These are phyloP conservation scores for Dittrichia graveolens DNA, from an alignment of 129 eudicot genomes.

Conservation along the genomic window DNA sequence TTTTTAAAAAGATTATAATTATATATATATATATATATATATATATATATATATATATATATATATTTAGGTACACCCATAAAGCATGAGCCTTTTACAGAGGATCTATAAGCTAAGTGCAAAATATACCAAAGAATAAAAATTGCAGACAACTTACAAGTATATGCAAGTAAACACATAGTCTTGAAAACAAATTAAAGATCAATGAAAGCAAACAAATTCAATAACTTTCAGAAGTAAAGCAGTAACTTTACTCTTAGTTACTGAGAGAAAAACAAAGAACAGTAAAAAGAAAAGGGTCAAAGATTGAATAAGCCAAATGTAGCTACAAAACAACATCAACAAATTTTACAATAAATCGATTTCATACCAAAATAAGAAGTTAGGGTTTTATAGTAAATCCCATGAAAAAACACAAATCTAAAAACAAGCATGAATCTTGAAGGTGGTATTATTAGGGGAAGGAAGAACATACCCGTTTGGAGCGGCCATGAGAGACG, in stretches of 20 bases:
- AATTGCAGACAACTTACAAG: neutral
- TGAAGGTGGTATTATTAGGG: neutral
- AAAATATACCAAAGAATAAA: neutral
- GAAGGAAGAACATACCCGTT: conserved; percentile 32
- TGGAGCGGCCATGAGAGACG: conserved; percentile 33
- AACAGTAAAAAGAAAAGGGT: conserved; percentile 8
- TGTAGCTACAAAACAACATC: conserved; percentile 33
- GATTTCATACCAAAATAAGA: conserved; percentile 15
- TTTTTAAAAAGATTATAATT: no score
- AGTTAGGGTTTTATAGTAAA: conserved; percentile 28
- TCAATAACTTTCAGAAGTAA: neutral
- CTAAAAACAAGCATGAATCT: neutral
- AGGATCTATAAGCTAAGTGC: neutral
- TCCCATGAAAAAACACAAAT: conserved; percentile 18
- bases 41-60: no score
- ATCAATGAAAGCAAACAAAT: neutral
- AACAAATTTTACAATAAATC: neutral
- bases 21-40: no score
- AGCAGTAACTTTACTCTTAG: conserved; percentile 8
- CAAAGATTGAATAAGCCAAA: conserved; percentile 12
- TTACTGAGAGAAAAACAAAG: neutral
- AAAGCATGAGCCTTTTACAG: conserved; percentile 9
- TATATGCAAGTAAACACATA: neutral
- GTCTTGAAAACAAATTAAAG: neutral
- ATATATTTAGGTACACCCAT: conserved; percentile 16